These are phyloP conservation scores for Colletotrichum truncatum DNA, from an alignment of 2,329 filamentous ascomycete species.

Conservation along the genomic window DNA sequence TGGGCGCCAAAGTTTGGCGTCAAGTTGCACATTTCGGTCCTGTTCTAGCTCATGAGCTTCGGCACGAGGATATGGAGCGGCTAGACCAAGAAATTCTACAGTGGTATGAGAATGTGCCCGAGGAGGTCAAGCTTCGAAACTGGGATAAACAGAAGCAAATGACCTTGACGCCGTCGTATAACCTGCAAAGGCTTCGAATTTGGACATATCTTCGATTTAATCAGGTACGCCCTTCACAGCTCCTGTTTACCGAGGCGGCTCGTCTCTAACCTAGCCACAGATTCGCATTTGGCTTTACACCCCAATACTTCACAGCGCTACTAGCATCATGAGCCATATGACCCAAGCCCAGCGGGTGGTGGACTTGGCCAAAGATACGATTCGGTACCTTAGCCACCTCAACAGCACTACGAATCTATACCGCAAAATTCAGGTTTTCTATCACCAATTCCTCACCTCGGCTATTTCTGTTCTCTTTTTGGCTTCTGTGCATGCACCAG, in stretches of 20 bases:
- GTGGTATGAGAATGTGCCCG: conserved; percentile 84
- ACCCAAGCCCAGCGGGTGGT: conserved; percentile 78
- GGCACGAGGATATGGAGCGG: conserved; percentile 78
- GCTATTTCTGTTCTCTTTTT: conserved; percentile 81
- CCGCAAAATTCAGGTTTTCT: conserved; percentile 76
- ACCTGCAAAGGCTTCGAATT: conserved; percentile 78
- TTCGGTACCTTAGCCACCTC: conserved; percentile 74
- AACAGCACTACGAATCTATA: conserved; percentile 80
- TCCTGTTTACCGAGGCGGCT: no score
- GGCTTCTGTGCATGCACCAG: conserved; percentile 78
- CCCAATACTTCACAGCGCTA: conserved; percentile 84
- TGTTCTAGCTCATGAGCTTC: conserved; percentile 68
- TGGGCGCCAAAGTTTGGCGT: conserved; percentile 88
- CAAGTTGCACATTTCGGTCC: conserved; percentile 77
- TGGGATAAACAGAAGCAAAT: conserved; percentile 62
- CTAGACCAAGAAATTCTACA: conserved; percentile 85
- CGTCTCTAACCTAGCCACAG: conserved; percentile 35
- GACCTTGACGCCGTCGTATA: conserved; percentile 68
- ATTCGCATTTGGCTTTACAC: conserved; percentile 91
- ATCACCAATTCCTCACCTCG: conserved; percentile 82
- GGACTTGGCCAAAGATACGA: conserved; percentile 80
- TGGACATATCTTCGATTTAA: conserved; percentile 88
- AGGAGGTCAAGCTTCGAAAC: conserved; percentile 65
- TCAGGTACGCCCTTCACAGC: conserved; percentile 55
- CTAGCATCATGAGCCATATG: conserved; percentile 81